Evolutionary conservation across 345 rosid species (phyloP).

Genomic region (Gossypium mustelinum): DNA sequence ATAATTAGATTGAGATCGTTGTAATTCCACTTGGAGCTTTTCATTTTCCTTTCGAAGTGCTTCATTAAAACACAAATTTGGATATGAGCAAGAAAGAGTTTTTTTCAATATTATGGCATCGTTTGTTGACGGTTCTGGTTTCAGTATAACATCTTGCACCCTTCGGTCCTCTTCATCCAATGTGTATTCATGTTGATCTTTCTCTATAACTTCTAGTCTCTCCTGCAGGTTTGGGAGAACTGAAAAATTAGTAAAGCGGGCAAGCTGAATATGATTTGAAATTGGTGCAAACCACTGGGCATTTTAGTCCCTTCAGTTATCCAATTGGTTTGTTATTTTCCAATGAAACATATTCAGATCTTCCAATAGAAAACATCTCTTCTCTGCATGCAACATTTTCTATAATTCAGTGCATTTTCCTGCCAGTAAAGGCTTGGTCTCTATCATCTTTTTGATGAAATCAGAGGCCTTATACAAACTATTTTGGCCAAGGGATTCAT

Average conservation of each 20-base stretch:
- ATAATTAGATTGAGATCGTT: conserved; percentile 71
- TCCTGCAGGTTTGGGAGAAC: conserved; percentile 41
- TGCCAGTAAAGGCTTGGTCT: background rate
- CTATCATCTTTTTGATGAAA: conserved; percentile 1
- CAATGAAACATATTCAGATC: background rate
- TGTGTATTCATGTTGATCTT: conserved; percentile 85
- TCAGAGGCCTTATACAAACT: background rate
- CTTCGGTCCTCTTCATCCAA: conserved; percentile 86
- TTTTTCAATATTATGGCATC: conserved; percentile 71
- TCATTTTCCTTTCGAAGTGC: conserved; percentile 69
- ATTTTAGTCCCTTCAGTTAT: background rate
- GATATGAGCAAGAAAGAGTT: conserved; percentile 82
- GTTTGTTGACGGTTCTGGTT: conserved; percentile 61
- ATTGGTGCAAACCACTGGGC: background rate
- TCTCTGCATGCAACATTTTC: background rate
- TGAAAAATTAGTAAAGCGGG: conserved; percentile 9
- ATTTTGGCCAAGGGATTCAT: background rate
- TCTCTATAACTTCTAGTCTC: conserved; percentile 81
- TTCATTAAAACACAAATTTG: conserved; percentile 76
- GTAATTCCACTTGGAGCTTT: conserved; percentile 80
- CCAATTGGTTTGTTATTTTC: background rate
- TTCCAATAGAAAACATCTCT: background rate
- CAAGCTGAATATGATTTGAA: no score
- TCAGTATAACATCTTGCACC: conserved; percentile 77
- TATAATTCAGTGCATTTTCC: background rate